phyloP scores from a whole-genome alignment of 176 grass and related monocot species.

The Triticum timopheevii region DNA sequence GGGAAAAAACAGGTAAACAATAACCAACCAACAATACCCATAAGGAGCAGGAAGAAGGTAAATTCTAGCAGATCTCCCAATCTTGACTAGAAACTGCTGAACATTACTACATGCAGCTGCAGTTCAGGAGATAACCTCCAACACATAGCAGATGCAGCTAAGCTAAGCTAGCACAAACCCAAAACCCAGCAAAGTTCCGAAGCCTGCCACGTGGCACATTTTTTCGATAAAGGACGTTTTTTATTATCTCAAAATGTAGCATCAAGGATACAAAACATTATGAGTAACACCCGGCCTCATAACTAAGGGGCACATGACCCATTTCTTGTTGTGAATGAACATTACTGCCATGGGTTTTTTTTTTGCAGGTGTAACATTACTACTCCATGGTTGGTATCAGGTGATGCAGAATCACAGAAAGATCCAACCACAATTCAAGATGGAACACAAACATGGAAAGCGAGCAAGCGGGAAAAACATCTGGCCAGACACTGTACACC shows the following conservation, averaged over 20 bases:
- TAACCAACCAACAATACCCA: slow-evolving; percentile 22
- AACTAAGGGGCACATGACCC: background rate
- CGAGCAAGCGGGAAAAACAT: slow-evolving; percentile 1
- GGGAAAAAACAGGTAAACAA: slow-evolving; percentile 35
- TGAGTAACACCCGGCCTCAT: no score
- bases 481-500: background rate
- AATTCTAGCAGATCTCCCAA: slow-evolving; percentile 11
- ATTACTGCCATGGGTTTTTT: background rate
- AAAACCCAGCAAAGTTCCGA: slow-evolving; percentile 13
- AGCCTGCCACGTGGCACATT: slow-evolving; percentile 1
- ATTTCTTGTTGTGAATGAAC: background rate
- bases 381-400: background rate
- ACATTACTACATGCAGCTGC: background rate
- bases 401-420: background rate
- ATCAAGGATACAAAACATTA: no score
- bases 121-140: background rate
- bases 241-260: no score
- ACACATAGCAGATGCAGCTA: background rate
- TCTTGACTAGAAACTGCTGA: background rate
- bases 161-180: background rate
- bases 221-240: no score
- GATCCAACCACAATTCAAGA: slow-evolving; percentile 25
- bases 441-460: background rate
- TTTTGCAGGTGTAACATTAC: no score
- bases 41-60: background rate